Evolutionary conservation across 495 filamentous ascomycete species (phyloP).

Genomic region (Chaetomium cochliodes): DNA sequence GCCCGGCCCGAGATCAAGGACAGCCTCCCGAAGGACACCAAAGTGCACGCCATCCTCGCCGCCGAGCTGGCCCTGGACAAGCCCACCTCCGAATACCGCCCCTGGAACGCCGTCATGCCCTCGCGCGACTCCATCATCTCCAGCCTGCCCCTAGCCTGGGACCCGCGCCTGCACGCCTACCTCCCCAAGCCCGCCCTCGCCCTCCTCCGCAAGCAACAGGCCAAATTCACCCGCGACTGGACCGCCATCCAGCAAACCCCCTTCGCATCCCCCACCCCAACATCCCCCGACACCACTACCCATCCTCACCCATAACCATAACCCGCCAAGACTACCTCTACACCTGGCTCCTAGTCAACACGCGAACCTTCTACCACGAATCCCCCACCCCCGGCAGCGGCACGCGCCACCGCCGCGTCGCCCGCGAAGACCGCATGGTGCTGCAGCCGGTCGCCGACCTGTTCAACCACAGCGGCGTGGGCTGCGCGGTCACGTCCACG

Average conservation of each 20-base stretch:
- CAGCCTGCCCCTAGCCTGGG: constrained; percentile 71
- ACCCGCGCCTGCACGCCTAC: constrained; percentile 43
- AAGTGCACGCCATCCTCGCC: constrained; percentile 69
- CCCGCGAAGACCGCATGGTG: constrained; percentile 70
- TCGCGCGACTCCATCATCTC: constrained; percentile 55
- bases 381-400: constrained; percentile 38
- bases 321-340: constrained; percentile 60
- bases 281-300: not conserved
- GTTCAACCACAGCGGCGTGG: constrained; percentile 69
- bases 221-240: constrained; percentile 65
- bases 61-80: constrained; percentile 60
- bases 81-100: constrained; percentile 32
- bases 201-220: constrained; percentile 60
- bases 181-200: constrained; percentile 46
- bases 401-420: too few species aligned
- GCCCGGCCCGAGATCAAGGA: constrained; percentile 54
- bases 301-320: too few species aligned
- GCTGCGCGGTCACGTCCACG: constrained; percentile 63
- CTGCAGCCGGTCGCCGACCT: constrained; percentile 84
- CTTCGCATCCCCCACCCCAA: not conserved
- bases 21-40: constrained; percentile 50
- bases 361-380: constrained; percentile 76
- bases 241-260: constrained; percentile 39
- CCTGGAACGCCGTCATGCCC: constrained; percentile 73
- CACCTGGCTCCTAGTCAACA: constrained; percentile 80